A percentile compares a stretch with the other conserved stretches of the same genome.
Evolutionary conservation across 352 stramenopile species (phyloP).

Genomic region (Aphanomyces astaci): DNA sequence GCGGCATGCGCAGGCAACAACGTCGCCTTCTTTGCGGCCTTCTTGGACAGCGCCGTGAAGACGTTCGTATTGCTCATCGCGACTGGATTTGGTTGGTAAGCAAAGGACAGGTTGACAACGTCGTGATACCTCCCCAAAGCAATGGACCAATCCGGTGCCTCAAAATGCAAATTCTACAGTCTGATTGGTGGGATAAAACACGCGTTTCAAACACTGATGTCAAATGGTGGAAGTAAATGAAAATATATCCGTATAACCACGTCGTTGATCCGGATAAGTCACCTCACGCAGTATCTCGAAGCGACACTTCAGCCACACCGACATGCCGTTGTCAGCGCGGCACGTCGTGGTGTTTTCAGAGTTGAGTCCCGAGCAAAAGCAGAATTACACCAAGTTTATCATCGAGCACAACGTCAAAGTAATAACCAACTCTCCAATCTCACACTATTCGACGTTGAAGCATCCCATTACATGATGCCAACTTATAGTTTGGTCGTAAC

Average conservation of each 20-base stretch:
- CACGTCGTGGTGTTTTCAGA: slow-evolving; percentile 58
- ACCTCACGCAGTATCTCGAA: too few species aligned
- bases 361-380: slow-evolving; percentile 44
- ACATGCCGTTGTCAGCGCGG: slow-evolving; percentile 23
- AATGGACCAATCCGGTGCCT: background rate
- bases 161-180: background rate
- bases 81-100: slow-evolving; percentile 2
- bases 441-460: too few species aligned
- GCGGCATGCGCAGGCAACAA: slow-evolving; percentile 6
- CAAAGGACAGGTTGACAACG: background rate
- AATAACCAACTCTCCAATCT: too few species aligned
- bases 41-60: slow-evolving; percentile 23
- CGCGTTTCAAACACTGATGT: background rate
- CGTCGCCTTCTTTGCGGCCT: slow-evolving; percentile 19
- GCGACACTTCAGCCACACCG: too few species aligned
- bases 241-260: too few species aligned
- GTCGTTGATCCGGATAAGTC: too few species aligned
- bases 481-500: slow-evolving; percentile 43
- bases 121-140: too few species aligned
- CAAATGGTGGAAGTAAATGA: too few species aligned
- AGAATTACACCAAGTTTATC: slow-evolving; percentile 63
- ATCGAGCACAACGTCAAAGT: slow-evolving; percentile 59
- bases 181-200: background rate
- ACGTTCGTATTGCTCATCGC: slow-evolving; percentile 22
- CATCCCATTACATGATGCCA: too few species aligned